Conservation (phyloP, 371 early-diverging fungal genomes). For the Syncephalastrum sp. region DNA sequence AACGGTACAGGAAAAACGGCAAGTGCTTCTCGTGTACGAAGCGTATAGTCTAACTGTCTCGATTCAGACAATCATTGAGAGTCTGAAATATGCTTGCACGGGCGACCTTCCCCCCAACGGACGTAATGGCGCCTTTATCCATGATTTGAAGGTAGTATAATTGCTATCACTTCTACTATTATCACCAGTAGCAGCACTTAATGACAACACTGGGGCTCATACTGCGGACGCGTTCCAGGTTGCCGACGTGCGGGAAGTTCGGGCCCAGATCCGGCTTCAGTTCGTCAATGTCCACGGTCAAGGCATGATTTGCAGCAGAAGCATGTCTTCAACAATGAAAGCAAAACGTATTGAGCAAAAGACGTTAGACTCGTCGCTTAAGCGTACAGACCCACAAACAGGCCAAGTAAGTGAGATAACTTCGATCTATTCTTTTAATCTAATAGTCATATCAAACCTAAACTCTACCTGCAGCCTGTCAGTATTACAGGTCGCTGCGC, state of each 20-base stretch:
- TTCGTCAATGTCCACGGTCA: constrained; percentile 82
- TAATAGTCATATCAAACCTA: background rate
- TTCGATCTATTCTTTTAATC: background rate
- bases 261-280: constrained; percentile 92
- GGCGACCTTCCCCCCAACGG: constrained; percentile 96
- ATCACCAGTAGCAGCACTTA: background rate
- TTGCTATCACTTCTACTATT: too few species aligned
- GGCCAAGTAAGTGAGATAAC: constrained; percentile 50
- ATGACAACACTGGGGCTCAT: background rate
- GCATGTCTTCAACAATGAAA: constrained; percentile 76
- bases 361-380: constrained; percentile 85
- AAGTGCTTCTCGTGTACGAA: constrained; percentile 9
- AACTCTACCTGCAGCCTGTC: constrained; percentile 36
- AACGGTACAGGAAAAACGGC: constrained; percentile 99
- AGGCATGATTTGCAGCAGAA: constrained; percentile 78
- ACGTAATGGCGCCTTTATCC: constrained; percentile 92
- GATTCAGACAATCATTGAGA: constrained; percentile 95
- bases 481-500: constrained; percentile 83
- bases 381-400: constrained; percentile 57
- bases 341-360: constrained; percentile 65
- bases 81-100: constrained; percentile 96
- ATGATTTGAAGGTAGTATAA: constrained; percentile 90
- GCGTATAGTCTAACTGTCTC: background rate
- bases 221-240: constrained; percentile 50
- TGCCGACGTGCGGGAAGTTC: constrained; percentile 80